These are phyloP conservation scores for Hemisphaericaspora subhashii DNA, from an alignment of 1,139 yeast genomes.

Conservation along the genomic window DNA sequence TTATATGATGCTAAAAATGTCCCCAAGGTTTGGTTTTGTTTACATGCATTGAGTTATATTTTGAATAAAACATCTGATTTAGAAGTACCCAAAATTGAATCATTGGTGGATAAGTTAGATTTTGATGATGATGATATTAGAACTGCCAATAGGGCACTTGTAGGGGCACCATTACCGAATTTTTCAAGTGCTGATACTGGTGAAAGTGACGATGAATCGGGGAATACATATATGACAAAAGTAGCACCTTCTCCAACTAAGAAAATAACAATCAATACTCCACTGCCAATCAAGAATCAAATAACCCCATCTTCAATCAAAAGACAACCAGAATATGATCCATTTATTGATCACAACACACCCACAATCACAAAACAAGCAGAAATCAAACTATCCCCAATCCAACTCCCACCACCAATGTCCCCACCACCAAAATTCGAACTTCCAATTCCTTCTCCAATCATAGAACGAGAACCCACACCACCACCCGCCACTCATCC, in stretches of 20 bases:
- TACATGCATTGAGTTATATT: constrained; percentile 84
- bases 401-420: background rate
- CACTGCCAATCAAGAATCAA: background rate
- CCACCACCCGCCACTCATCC: constrained; percentile 1
- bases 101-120: constrained; percentile 60
- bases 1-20: constrained; percentile 88
- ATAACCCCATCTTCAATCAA: constrained; percentile 1
- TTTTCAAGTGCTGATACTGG: constrained; percentile 49
- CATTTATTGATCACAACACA: constrained; percentile 1
- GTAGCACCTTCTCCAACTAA: constrained; percentile 15
- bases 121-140: constrained; percentile 70
- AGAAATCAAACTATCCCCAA: background rate
- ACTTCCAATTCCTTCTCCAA: background rate
- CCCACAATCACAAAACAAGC: background rate
- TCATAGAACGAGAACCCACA: constrained; percentile 3
- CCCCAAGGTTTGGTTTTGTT: constrained; percentile 91
- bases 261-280: background rate
- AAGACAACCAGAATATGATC: constrained; percentile 15
- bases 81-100: constrained; percentile 62
- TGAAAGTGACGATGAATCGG: constrained; percentile 14
- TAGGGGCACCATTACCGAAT: constrained; percentile 62
- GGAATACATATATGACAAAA: constrained; percentile 26
- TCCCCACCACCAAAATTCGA: constrained; percentile 1
- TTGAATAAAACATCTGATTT: constrained; percentile 49
- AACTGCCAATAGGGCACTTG: constrained; percentile 66